These are phyloP conservation scores for Nepenthes gracilis DNA, from an alignment of 148 eudicot species.

Conservation along the genomic window DNA sequence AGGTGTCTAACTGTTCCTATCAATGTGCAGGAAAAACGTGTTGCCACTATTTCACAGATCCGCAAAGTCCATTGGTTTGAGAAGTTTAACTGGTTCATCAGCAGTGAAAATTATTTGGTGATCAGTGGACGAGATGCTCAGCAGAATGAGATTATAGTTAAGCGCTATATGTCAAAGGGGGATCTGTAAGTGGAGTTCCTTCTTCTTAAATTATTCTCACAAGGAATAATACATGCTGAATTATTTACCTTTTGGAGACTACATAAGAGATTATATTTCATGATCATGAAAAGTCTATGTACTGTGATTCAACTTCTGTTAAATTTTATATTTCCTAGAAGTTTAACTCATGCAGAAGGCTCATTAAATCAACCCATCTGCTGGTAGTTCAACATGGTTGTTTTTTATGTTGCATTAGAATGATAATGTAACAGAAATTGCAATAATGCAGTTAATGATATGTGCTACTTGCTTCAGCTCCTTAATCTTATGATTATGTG, in stretches of 20 bases:
- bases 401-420: too few relatives aligned
- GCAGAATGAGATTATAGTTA: conserved; percentile 98
- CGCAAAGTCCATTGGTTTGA: conserved; percentile 99
- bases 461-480: too few relatives aligned
- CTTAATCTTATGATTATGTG: too few relatives aligned
- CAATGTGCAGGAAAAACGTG: conserved; percentile 74
- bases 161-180: conserved; percentile 96
- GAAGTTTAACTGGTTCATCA: conserved; percentile 95
- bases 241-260: neutral
- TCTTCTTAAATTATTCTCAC: neutral
- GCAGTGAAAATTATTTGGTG: conserved; percentile 93
- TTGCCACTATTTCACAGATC: conserved; percentile 90
- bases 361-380: too few relatives aligned
- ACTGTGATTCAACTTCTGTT: neutral
- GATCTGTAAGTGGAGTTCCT: conserved; percentile 61
- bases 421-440: too few relatives aligned
- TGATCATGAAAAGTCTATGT: neutral
- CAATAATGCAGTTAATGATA: too few relatives aligned
- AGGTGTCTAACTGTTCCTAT: neutral
- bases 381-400: too few relatives aligned
- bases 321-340: neutral
- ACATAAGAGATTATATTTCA: neutral
- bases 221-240: neutral
- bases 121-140: conserved; percentile 99
- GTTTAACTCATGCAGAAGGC: too few relatives aligned